Conservation (phyloP, 1,284 basidiomycete species). For the Singerocomus rubriflavus region DNA sequence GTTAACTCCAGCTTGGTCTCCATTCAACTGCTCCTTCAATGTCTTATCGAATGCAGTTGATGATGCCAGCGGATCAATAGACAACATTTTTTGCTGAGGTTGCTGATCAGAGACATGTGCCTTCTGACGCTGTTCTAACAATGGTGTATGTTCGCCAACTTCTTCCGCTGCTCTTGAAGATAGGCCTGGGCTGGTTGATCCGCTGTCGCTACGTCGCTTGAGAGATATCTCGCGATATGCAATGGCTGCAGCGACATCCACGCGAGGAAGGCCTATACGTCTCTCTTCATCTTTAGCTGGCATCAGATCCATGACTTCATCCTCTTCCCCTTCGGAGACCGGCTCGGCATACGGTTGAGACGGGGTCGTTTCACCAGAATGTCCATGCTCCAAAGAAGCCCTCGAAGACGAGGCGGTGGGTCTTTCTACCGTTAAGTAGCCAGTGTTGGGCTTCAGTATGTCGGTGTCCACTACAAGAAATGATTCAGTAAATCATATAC, state of each 20-base stretch:
- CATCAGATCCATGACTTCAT: constrained; percentile 66
- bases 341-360: constrained; percentile 77
- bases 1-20: constrained; percentile 32
- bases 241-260: constrained; percentile 74
- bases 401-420: constrained; percentile 50
- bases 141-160: constrained; percentile 42
- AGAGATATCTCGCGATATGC: constrained; percentile 80
- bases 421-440: constrained; percentile 76
- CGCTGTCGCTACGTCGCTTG: constrained; percentile 42
- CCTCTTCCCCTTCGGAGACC: constrained; percentile 87
- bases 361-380: constrained; percentile 50
- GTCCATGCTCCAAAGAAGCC: constrained; percentile 41
- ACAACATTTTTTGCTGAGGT: constrained; percentile 46
- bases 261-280: constrained; percentile 69
- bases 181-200: constrained; percentile 12
- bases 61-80: constrained; percentile 83
- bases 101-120: constrained; percentile 18
- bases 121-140: constrained; percentile 32
- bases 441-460: constrained; percentile 85
- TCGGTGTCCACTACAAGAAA: constrained; percentile 77
- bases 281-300: constrained; percentile 78
- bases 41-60: constrained; percentile 80
- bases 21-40: constrained; percentile 59
- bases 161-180: constrained; percentile 28
- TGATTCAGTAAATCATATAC: neutral